Base-by-base conservation (phyloP, 345 rosid species). In the Acer saccharum region DNA sequence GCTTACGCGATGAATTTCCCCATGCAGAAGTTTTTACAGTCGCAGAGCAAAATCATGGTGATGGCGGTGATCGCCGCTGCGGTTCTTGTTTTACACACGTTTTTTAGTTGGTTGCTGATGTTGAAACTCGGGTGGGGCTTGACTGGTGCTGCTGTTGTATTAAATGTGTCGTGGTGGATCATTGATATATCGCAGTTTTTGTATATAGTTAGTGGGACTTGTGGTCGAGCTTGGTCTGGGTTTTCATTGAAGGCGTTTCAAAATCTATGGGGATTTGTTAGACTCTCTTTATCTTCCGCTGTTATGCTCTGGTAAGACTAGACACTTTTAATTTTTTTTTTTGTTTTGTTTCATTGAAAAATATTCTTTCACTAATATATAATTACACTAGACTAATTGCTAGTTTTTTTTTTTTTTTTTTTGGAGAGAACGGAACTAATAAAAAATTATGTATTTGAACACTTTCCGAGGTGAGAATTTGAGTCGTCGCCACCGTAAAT, bases 1-100 rank as follows among this genome's bases (percentile, higher is more conserved):
- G 94, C 95, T 1, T 95, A 91, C 73, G 90, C 97, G 0, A 1
- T 87, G 0, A 90, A 90, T 35, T 95, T 93, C 81, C 99, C 99
- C 7, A 89, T 91, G 71, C 90, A 91, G 2, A 95, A 93, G 74
- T 95, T 93, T 77, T 75, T 95, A 54, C 99, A 95, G 78, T 78
- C 99, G 1, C 99, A 95, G 82, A 93, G 99, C 90, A 95, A 93
- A 83, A 89, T 95, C 39, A 81, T 92, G 90, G 97, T 77, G 23
- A 95, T 95, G 97, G 96, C 98, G 0, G 76, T 81, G 39, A 91
- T 95, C 10, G 72, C 99, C 0, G 90, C 86, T 1, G 87, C 6
- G 61, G 91, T 87, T 8, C 82, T 95, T 64, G 84, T 85, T 16
- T 2, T 94, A 25, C 97, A 95, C 83, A 72, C 89, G 10, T 3